Conservation (phyloP, 176 grass and related monocot genomes). For the Chrysopogon serrulatus region DNA sequence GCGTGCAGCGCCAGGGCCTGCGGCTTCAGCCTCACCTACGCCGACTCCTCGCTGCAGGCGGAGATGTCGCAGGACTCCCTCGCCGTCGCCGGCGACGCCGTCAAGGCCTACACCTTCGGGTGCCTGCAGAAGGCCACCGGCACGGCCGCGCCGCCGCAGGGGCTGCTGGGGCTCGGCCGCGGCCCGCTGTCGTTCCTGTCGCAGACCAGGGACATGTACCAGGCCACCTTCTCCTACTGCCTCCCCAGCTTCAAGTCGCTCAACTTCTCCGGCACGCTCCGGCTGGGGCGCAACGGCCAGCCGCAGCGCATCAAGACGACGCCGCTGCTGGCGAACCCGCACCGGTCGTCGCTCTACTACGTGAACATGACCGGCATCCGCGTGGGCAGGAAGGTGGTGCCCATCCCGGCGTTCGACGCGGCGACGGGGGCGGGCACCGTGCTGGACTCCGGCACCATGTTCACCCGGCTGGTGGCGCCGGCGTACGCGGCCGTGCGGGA, state of each 20-base stretch:
- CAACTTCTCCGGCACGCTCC: constrained; percentile 83
- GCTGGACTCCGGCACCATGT: constrained; percentile 85
- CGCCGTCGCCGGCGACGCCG: constrained; percentile 54
- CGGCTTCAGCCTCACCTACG: no score
- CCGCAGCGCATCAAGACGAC: constrained; percentile 68
- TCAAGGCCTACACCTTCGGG: constrained; percentile 70
- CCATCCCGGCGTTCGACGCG: constrained; percentile 66
- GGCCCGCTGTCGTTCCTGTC: constrained; percentile 73
- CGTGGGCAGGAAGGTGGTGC: constrained; percentile 54
- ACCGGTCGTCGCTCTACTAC: no score
- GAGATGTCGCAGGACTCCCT: constrained; percentile 58
- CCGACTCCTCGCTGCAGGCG: constrained; percentile 52
- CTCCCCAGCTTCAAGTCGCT: constrained; percentile 76
- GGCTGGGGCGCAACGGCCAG: constrained; percentile 67
- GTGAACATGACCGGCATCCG: constrained; percentile 59
- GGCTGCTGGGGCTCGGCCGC: constrained; percentile 75
- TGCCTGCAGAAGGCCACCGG: constrained; percentile 64
- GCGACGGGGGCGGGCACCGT: constrained; percentile 73
- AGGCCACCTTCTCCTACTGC: constrained; percentile 74
- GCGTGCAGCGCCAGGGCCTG: constrained; percentile 33
- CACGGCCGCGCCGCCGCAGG: constrained; percentile 66
- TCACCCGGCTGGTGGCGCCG: constrained; percentile 69
- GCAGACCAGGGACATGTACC: constrained; percentile 64
- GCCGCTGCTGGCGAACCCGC: no score
- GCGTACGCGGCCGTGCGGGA: constrained; percentile 71